These are phyloP conservation scores for Apiotrichum gracile DNA, from an alignment of 1,284 basidiomycete genomes.

Conservation along the genomic window DNA sequence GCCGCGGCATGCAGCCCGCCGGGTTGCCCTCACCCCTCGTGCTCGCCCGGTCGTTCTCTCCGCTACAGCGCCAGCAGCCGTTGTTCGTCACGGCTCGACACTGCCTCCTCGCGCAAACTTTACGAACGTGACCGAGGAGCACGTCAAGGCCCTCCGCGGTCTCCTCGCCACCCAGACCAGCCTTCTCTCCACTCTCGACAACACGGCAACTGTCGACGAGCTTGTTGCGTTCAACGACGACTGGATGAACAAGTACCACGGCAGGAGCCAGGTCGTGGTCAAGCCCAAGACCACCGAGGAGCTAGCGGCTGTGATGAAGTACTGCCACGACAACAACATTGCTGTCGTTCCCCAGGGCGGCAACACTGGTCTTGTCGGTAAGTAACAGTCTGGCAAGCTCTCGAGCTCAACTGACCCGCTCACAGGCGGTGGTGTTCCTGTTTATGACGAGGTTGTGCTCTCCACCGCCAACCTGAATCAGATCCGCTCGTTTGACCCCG, in stretches of 20 bases:
- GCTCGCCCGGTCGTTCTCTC: neutral
- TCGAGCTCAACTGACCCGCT: too few species aligned
- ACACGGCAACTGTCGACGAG: slow-evolving; percentile 54
- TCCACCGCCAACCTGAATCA: slow-evolving; percentile 76
- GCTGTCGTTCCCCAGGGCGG: slow-evolving; percentile 95
- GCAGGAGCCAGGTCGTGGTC: slow-evolving; percentile 73
- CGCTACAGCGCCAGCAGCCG: neutral
- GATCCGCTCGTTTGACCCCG: slow-evolving; percentile 85
- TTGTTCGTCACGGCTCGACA: slow-evolving; percentile 32
- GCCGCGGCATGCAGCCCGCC: slow-evolving; percentile 3
- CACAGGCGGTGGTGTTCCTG: slow-evolving; percentile 86
- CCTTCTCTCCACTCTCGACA: slow-evolving; percentile 50
- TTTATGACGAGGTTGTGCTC: slow-evolving; percentile 83
- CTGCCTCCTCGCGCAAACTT: slow-evolving; percentile 44
- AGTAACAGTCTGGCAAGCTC: slow-evolving; percentile 24
- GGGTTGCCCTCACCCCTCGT: slow-evolving; percentile 5
- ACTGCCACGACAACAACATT: slow-evolving; percentile 71
- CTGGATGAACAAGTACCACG: slow-evolving; percentile 97
- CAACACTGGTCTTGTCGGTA: slow-evolving; percentile 88
- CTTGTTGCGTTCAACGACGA: slow-evolving; percentile 80
- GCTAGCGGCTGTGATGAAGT: slow-evolving; percentile 79
- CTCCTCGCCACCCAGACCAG: slow-evolving; percentile 49
- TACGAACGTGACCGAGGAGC: slow-evolving; percentile 48
- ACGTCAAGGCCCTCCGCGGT: slow-evolving; percentile 49
- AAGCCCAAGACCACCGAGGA: slow-evolving; percentile 83